A percentile compares a stretch with the other conserved stretches of the same genome.
Conservation (phyloP, 179 eudicot genomes). For the Camellia oleifera region DNA sequence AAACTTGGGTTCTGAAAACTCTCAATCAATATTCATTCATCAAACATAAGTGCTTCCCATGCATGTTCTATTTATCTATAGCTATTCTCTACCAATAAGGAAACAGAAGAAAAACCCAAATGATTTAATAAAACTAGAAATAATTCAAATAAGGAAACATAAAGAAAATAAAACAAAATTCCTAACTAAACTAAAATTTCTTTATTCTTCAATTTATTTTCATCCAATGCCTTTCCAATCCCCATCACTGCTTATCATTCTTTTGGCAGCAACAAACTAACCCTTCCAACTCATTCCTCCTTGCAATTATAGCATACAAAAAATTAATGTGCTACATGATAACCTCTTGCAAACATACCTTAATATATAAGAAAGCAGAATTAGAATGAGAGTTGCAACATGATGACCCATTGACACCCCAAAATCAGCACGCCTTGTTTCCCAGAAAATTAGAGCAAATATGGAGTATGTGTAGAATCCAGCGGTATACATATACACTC, state of each 20-base stretch:
- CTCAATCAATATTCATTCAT: no score
- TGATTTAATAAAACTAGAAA: not conserved
- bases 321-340: not conserved
- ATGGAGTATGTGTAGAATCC: slow-evolving; percentile 94
- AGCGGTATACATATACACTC: slow-evolving; percentile 79
- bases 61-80: no score
- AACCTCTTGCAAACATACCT: slow-evolving; percentile 45
- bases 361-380: slow-evolving; percentile 56
- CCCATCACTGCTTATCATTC: not conserved
- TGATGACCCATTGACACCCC: slow-evolving; percentile 98
- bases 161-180: no score
- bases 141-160: not conserved
- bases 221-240: no score
- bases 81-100: no score
- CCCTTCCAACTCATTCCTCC: not conserved
- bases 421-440: slow-evolving; percentile 94
- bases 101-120: not conserved
- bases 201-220: no score
- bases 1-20: no score
- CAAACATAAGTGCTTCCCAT: no score
- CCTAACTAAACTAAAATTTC: no score
- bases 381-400: slow-evolving; percentile 73
- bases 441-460: slow-evolving; percentile 94
- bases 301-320: not conserved
- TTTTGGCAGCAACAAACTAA: not conserved